Conservation (phyloP, 78 protist genomes). For the slime mould (Dictyostelium discoideum) region dicty_2.7 NC_007091.3:245001-245500, state of each 20-base stretch:
- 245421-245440: neutral
- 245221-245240: neutral
- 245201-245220: no score
- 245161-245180: no score
- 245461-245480: neutral
- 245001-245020: no score
- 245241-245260: neutral
- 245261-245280: neutral
- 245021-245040: no score
- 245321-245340: slow-evolving; percentile 27
- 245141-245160: neutral
- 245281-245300: neutral
- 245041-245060: neutral
- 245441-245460: neutral
- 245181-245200: no score
- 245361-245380: neutral
- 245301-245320: neutral
- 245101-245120: neutral
- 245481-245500: neutral
- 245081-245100: neutral
- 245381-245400: slow-evolving; percentile 5
- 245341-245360: neutral
- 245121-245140: neutral
- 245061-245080: neutral
- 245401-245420: neutral